Evolutionary conservation across 352 stramenopile species (phyloP), one percentile per base, ranked within the genome.

Genomic region (Blastocystis sp.): DNA sequence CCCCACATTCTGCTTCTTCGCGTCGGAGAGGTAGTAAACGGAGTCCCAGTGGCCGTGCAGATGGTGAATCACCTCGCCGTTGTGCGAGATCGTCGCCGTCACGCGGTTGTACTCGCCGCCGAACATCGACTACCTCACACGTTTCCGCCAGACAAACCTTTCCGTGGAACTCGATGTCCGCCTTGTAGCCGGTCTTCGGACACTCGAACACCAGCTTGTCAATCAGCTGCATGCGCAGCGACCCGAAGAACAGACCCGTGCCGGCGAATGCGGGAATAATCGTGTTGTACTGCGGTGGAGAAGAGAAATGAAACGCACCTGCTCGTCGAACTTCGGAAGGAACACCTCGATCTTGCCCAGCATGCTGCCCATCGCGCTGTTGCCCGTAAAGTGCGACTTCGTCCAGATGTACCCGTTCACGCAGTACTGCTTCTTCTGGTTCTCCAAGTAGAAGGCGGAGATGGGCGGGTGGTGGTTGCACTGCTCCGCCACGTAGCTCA

Each of bases 371-470:
- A 16, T 61, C 9, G 67, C 67, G 44, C 67, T 78, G 36, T 78
- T 78, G 8, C 67, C 67, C 53, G 67, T 78, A 24, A 78, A 78
- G 32, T 78, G 67, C 27, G 67, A 78, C 67, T 78, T 78, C 24
- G 67, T 78, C 67, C 67, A 78, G 36, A 78, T 78, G 36, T 78
- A 78, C 36, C 67, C 67, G 32, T 78, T 64, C 53, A 29, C 67
- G 36, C 67, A 78, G 36, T 78, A 78, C 9, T 36, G 16, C 44
- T 65, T 69, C 67, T 57, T 78, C 2, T 78, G 67, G 44, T 78
- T 78, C 53, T 78, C 67, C 27, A 78, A 1, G 36, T 78, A 78
- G 53, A 78, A 78, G 16, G 24, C 67, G 14, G 67, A 78, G 14
- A 78, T 40, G 53, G 67, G 67, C 27, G 67, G 67, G 44, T 78